Conservation (phyloP, 306 rosid species). For the Cicer judaicum region DNA sequence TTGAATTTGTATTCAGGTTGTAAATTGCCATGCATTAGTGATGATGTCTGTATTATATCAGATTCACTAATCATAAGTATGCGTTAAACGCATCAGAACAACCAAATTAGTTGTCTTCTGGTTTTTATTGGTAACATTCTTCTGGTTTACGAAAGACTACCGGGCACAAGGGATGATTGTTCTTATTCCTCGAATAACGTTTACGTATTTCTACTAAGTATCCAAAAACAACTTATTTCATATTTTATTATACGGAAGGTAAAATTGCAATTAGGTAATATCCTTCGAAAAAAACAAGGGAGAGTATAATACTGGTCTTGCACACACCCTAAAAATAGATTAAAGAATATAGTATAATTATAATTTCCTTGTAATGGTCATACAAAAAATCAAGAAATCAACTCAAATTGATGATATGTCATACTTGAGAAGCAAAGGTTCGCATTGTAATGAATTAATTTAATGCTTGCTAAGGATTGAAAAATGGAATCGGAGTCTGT, state of each 20-base stretch:
- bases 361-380: neutral
- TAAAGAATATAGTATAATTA: too few relatives aligned
- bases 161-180: neutral
- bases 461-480: neutral
- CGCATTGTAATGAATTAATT: neutral
- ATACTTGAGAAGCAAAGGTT: neutral
- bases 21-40: slow-evolving; percentile 1
- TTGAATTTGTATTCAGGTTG: slow-evolving; percentile 3
- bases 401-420: slow-evolving; percentile 24
- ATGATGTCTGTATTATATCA: neutral
- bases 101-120: neutral
- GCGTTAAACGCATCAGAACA: neutral
- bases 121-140: neutral
- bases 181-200: neutral
- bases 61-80: neutral
- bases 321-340: too few relatives aligned
- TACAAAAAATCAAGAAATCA: neutral
- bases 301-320: too few relatives aligned
- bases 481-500: neutral
- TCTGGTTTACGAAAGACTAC: neutral
- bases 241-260: too few relatives aligned
- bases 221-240: neutral
- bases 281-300: too few relatives aligned
- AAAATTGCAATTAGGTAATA: too few relatives aligned
- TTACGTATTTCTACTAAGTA: neutral